Base-by-base conservation (phyloP, 331 rosid species). In the Rosa hybrid region DNA sequence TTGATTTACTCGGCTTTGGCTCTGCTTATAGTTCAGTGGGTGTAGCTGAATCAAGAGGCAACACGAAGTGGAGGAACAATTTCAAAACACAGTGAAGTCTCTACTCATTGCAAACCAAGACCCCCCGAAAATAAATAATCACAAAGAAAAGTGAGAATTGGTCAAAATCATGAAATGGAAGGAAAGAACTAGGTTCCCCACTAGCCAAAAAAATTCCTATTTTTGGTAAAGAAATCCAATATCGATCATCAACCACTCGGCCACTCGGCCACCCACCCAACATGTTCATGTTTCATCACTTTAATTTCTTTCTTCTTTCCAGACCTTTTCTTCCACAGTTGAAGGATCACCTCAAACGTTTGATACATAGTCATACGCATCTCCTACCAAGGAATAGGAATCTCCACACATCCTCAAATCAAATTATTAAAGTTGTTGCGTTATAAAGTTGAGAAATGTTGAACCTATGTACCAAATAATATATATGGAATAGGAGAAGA, bases 281-380 rank as follows among this genome's bases (percentile, higher is more conserved):
- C 49, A 41, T 65, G 48, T 51, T 42, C 72, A 17, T 78, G 72
- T 84, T 68, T 30, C 63, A 8, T 53, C 72, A 68, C 64, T 77
- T 82, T 64, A 30, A 44, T 44, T 67, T 59, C 51, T 68, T 75
- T 68, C 53, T 17, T 38, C 50, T 77, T 63, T 88, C 90, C 65
- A 78, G 86, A 72, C 71, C 84, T 78, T 86, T 87, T 92, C 86
- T 86, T 84, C 97, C 96, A 92, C 92, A 87, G 92, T 90, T 76
- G 78, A 76, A 56, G 97, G 97, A 94, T 86, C 86, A 83, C 72
- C 83, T 82, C 85, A 68, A 74, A n/a, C 82, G 78, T 81, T 87
- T 80, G 80, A 77, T 9, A 69, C 89, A 63, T 74, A 67, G 67
- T 78, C 85, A 84, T 80, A 88, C 89, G 88, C 88, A 87, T 85